Evolutionary conservation across 495 filamentous ascomycete species (phyloP).

Genomic region (Podospora fimiseda): DNA sequence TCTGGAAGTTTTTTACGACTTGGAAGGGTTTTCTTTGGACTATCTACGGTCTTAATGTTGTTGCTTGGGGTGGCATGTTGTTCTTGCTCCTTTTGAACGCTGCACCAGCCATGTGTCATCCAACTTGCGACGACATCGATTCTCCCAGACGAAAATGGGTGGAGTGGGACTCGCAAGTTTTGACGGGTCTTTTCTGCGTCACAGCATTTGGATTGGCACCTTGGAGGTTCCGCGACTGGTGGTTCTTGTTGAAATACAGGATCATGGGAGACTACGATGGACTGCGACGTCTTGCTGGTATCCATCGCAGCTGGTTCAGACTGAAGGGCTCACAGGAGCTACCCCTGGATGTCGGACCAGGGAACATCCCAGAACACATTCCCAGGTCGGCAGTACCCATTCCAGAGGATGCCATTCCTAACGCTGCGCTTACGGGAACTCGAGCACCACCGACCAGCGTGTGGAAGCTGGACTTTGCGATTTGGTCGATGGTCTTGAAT

Average conservation of each 20-base stretch:
- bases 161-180: constrained; percentile 76
- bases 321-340: constrained; percentile 51
- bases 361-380: constrained; percentile 32
- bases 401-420: constrained; percentile 48
- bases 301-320: constrained; percentile 66
- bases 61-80: constrained; percentile 88
- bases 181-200: constrained; percentile 81
- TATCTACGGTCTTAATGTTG: constrained; percentile 71
- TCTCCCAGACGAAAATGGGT: constrained; percentile 73
- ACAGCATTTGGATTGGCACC: constrained; percentile 79
- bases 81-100: constrained; percentile 76
- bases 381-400: constrained; percentile 44
- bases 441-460: constrained; percentile 56
- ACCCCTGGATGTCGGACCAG: constrained; percentile 36
- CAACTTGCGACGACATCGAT: constrained; percentile 64
- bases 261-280: constrained; percentile 45
- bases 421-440: constrained; percentile 54
- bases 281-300: constrained; percentile 55
- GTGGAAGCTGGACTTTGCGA: constrained; percentile 77
- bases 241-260: constrained; percentile 59
- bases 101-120: constrained; percentile 71
- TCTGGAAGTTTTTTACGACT: constrained; percentile 51
- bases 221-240: constrained; percentile 79
- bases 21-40: constrained; percentile 67
- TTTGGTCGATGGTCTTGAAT: constrained; percentile 69